Evolutionary conservation across 2,329 filamentous ascomycete species (phyloP).

Genomic region (Claviceps sp.): DNA sequence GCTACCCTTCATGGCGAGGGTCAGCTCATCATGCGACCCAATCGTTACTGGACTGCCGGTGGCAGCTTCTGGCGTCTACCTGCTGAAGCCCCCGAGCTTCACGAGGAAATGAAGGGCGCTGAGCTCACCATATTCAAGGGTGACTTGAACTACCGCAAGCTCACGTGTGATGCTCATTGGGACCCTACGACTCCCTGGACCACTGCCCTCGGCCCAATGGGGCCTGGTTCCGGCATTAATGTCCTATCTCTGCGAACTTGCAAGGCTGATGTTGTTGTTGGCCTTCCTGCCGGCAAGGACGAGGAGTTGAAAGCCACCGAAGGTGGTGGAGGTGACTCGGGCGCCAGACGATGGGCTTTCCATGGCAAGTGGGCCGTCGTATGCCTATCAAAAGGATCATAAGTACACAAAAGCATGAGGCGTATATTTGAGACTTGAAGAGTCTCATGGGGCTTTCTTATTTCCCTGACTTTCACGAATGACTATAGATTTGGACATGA

Average conservation of each 20-base stretch:
- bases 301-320: slow-evolving; percentile 59
- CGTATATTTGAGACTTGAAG: not conserved
- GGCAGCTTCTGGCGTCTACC: slow-evolving; percentile 87
- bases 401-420: not conserved
- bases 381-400: slow-evolving; percentile 28
- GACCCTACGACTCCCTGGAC: slow-evolving; percentile 76
- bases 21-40: slow-evolving; percentile 68
- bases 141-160: slow-evolving; percentile 89
- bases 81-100: slow-evolving; percentile 48
- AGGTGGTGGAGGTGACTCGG: slow-evolving; percentile 55
- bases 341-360: slow-evolving; percentile 83
- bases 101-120: slow-evolving; percentile 65
- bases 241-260: slow-evolving; percentile 81
- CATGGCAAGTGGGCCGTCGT: slow-evolving; percentile 95
- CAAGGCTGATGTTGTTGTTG: slow-evolving; percentile 93
- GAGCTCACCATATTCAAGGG: slow-evolving; percentile 95
- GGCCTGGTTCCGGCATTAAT: slow-evolving; percentile 68
- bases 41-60: slow-evolving; percentile 79
- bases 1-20: slow-evolving; percentile 68
- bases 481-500: slow-evolving; percentile 4
- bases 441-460: not conserved
- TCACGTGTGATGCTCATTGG: slow-evolving; percentile 75
- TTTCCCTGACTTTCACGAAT: not conserved
- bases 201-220: slow-evolving; percentile 74
- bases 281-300: slow-evolving; percentile 68